These are phyloP conservation scores for Daldinia loculata DNA, from an alignment of 495 filamentous ascomycete genomes.

Conservation along the genomic window DNA sequence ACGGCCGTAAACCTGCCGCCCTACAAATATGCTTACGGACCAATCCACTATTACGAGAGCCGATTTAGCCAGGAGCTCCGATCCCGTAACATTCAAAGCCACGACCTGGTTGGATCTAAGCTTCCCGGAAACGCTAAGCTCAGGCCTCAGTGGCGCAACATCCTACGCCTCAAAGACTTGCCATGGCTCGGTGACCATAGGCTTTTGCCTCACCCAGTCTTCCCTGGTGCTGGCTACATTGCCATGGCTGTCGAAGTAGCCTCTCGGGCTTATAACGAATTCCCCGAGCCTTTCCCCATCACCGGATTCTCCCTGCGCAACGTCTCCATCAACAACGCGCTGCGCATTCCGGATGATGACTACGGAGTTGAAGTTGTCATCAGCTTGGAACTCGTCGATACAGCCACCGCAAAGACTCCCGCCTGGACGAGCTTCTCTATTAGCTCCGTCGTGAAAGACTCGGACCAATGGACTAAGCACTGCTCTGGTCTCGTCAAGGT, in stretches of 20 bases:
- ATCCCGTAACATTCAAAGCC: constrained; percentile 47
- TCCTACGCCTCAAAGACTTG: constrained; percentile 54
- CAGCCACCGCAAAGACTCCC: background rate
- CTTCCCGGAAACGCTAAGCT: constrained; percentile 51
- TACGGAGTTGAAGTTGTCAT: constrained; percentile 41
- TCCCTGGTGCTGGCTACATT: constrained; percentile 63
- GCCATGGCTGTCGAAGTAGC: constrained; percentile 60
- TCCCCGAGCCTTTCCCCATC: constrained; percentile 29
- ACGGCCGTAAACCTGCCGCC: constrained; percentile 13
- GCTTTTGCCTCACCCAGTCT: constrained; percentile 44
- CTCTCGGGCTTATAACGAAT: constrained; percentile 12
- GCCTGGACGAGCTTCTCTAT: constrained; percentile 32
- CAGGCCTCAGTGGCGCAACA: constrained; percentile 60
- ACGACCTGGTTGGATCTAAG: constrained; percentile 62
- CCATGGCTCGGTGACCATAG: constrained; percentile 62
- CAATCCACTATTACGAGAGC: constrained; percentile 46
- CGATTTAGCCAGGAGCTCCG: constrained; percentile 58
- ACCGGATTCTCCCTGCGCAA: constrained; percentile 40
- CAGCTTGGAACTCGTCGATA: constrained; percentile 13
- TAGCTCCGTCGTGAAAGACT: constrained; percentile 19
- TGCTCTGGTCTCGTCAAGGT: constrained; percentile 43
- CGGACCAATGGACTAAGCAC: constrained; percentile 33
- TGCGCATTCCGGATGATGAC: constrained; percentile 48
- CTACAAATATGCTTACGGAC: constrained; percentile 18
- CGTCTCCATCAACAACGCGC: constrained; percentile 37